Evolutionary conservation across 129 eudicot genomes (phyloP), one percentile per base, ranked within the genome.

Genomic region (Glebionis coronaria): DNA sequence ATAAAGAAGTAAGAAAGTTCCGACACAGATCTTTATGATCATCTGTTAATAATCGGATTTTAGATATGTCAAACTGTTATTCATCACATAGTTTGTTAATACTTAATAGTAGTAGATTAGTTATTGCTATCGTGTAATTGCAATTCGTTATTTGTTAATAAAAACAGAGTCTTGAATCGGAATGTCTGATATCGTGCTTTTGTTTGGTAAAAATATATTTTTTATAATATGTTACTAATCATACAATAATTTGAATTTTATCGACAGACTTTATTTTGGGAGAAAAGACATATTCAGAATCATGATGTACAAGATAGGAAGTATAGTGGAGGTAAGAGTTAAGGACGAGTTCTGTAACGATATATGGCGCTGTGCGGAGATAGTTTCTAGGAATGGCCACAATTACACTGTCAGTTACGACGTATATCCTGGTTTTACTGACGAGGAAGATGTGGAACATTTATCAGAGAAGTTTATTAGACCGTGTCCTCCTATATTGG

Each of bases 311-410:
- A 85, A 74, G 72, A 78, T 60, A 72, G 95, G 96, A 35, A 82
- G 85, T 73, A 80, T 51, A 52, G 90, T 88, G 62, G 98, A 92
- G 85, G 88, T 91, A 7, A 79, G 80, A 65, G 44, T 69, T 73
- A 78, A 73, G 50, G 71, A 68, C 18, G 88, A 80, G 55, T 70
- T 44, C 14, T 85, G 85, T 12, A 46, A 73, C 70, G 79, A 83
- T 50, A 85, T 82, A 3, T 88, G 97, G 96, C 85, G 80, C 68
- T 75, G 79, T 42, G 96, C 90, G 3, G 68, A 82, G 75, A 85
- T 91, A 47, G 55, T 88, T 27, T 65, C 72, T 66, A 75, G 83
- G 8, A 76, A 79, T 55, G 85, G 83, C 20, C 73, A 44, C 59
- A 58, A 69, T 62, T 91, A 83, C 70, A 74, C 78, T 2, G 87